phyloP scores from a whole-genome alignment of 371 early-diverging fungal species.

The Rhizopus sp. region DNA sequence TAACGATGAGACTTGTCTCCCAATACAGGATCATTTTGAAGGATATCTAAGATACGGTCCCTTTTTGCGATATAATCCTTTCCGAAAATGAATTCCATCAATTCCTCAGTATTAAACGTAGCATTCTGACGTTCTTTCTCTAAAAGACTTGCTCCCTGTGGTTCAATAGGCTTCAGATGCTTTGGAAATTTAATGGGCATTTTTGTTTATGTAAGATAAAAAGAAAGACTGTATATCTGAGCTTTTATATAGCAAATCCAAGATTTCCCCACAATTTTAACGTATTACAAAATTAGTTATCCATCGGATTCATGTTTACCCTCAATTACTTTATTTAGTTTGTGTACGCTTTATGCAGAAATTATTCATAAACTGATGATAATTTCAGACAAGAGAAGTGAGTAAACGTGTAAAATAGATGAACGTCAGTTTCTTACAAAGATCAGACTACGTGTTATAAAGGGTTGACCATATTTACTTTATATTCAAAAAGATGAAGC shows the following conservation, averaged over 20 bases:
- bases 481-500: no score
- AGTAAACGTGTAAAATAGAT: no score
- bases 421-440: no score
- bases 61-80: slow-evolving; percentile 43
- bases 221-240: background rate
- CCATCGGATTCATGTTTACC: slow-evolving; percentile 26
- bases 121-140: slow-evolving; percentile 42
- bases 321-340: slow-evolving; percentile 3
- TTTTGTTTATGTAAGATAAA: slow-evolving; percentile 6
- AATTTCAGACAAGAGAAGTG: no score
- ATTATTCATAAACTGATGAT: no score
- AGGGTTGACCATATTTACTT: no score
- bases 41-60: slow-evolving; percentile 44
- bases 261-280: slow-evolving; percentile 23
- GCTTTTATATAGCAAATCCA: background rate
- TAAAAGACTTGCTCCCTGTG: slow-evolving; percentile 51
- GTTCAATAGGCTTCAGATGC: slow-evolving; percentile 54
- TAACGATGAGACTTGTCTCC: slow-evolving; percentile 60
- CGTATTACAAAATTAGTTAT: slow-evolving; percentile 13
- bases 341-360: no score
- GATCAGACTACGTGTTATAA: no score
- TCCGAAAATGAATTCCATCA: slow-evolving; percentile 45
- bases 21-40: slow-evolving; percentile 57
- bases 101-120: slow-evolving; percentile 38
- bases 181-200: slow-evolving; percentile 45